Conservation (phyloP, 2,329 filamentous ascomycete genomes). For the Alternaria solani region DNA sequence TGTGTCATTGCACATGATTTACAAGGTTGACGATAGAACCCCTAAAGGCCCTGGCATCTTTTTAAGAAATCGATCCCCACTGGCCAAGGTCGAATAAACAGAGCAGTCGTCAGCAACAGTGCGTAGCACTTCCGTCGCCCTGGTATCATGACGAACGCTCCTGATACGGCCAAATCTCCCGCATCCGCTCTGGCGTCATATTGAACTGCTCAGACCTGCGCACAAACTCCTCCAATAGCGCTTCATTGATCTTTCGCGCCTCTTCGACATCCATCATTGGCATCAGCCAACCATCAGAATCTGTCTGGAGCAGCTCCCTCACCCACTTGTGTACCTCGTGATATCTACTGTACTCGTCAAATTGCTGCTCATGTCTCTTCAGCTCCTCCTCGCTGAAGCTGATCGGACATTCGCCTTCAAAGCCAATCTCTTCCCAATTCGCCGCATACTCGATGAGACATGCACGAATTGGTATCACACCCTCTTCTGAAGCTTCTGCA, state of each 20-base stretch:
- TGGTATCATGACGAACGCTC: background rate
- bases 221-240: conserved; percentile 30
- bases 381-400: conserved; percentile 41
- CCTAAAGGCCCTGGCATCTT: rapidly evolving
- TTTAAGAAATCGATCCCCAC: no score
- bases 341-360: conserved; percentile 42
- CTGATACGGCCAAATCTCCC: conserved; percentile 24
- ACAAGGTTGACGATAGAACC: no score
- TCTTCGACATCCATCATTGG: conserved; percentile 40
- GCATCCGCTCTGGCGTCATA: conserved; percentile 23
- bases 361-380: conserved; percentile 37
- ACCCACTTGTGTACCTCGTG: conserved; percentile 39
- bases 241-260: conserved; percentile 31
- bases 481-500: conserved; percentile 39
- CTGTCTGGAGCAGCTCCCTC: conserved; percentile 39
- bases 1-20: no score
- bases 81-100: background rate
- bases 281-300: conserved; percentile 49
- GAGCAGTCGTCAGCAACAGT: background rate
- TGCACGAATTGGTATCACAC: conserved; percentile 43
- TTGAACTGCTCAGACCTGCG: conserved; percentile 21
- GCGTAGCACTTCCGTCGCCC: background rate
- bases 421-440: conserved; percentile 36
- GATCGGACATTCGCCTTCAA: conserved; percentile 37
- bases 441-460: conserved; percentile 46